These are phyloP conservation scores for Trichosporon ovoides DNA, from an alignment of 1,284 basidiomycete species.

Conservation along the genomic window DNA sequence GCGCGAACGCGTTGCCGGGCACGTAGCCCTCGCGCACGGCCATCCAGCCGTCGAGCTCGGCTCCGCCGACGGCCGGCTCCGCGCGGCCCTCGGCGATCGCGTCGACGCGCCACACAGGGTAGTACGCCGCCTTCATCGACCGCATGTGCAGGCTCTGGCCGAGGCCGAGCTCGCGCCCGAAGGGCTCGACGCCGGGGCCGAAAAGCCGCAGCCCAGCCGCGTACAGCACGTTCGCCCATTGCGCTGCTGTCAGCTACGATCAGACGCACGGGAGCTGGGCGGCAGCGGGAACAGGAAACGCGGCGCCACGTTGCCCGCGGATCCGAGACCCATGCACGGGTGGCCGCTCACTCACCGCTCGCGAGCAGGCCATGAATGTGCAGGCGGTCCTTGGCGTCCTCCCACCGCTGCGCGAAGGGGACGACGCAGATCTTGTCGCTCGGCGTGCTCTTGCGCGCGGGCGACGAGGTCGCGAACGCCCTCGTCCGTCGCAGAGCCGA, in stretches of 20 bases:
- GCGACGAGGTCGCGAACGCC: conserved; percentile 10
- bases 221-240: conserved; percentile 27
- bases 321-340: no score
- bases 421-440: conserved; percentile 31
- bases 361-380: conserved; percentile 26
- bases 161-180: conserved; percentile 33
- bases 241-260: conserved; percentile 10
- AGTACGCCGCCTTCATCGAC: conserved; percentile 37
- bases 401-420: conserved; percentile 26
- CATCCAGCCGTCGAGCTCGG: conserved; percentile 23
- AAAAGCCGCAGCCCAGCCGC: conserved; percentile 34
- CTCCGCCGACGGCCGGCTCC: conserved; percentile 11
- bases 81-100: conserved; percentile 32
- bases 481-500: neutral
- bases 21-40: conserved; percentile 36
- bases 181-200: conserved; percentile 22
- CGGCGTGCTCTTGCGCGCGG: neutral
- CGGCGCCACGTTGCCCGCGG: no score
- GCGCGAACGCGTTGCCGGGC: conserved; percentile 45
- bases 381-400: conserved; percentile 25
- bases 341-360: conserved; percentile 11
- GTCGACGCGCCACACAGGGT: conserved; percentile 42
- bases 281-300: no score
- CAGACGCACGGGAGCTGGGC: neutral
- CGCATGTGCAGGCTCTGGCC: conserved; percentile 27